Evolutionary conservation across 805 yeast species (phyloP).

Genomic region (Citeromyces matritensis): DNA sequence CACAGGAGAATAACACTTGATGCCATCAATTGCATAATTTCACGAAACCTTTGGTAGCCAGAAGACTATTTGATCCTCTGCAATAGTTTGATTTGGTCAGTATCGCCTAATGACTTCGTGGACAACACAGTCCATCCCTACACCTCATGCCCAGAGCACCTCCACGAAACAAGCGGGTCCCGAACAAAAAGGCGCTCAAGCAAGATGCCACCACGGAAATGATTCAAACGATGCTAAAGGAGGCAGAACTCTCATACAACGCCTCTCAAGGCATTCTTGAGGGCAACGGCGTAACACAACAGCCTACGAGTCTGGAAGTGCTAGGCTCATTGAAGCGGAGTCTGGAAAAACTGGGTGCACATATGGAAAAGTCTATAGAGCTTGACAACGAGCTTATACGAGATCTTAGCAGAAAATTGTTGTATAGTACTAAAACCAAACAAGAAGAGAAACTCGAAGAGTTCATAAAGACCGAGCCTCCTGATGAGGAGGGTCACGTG

Average conservation of each 20-base stretch:
- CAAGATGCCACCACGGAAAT: conserved; percentile 20
- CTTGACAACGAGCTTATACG: conserved; percentile 13
- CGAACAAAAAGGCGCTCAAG: too few relatives aligned
- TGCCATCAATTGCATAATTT: too few relatives aligned
- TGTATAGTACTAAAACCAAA: not conserved
- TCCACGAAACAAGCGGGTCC: too few relatives aligned
- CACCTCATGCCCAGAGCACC: too few relatives aligned
- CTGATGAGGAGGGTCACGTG: conserved; percentile 1
- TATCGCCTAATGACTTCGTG: too few relatives aligned
- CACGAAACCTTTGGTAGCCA: too few relatives aligned
- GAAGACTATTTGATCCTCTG: too few relatives aligned
- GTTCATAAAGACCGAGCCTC: conserved; percentile 1
- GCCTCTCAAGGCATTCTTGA: conserved; percentile 42
- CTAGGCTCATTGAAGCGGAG: conserved; percentile 13
- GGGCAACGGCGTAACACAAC: conserved; percentile 36
- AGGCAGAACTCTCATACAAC: conserved; percentile 40
- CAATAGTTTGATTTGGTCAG: too few relatives aligned
- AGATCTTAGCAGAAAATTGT: conserved; percentile 5
- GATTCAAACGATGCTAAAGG: conserved; percentile 34
- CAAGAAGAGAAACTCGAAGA: conserved; percentile 1
- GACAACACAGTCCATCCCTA: too few relatives aligned
- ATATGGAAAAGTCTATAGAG: conserved; percentile 17
- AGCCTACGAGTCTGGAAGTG: conserved; percentile 10
- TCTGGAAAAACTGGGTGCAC: conserved; percentile 22
- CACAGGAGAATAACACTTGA: too few relatives aligned